Conservation (phyloP, 257 asterid species). For the Thymus quinquecostatus region DNA sequence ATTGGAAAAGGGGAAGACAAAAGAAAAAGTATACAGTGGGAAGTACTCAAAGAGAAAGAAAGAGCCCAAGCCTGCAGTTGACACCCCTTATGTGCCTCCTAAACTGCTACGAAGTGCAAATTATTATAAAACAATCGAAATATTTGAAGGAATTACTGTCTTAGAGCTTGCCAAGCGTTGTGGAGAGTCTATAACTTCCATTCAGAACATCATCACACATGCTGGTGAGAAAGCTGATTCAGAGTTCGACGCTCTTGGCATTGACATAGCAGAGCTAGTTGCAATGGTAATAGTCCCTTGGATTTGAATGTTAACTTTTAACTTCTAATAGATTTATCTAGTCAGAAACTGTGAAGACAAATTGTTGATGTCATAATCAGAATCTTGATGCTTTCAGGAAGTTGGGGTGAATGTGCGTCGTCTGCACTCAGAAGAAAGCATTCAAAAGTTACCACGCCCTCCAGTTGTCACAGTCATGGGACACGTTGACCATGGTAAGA, state of each 20-base stretch:
- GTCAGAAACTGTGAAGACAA: slow-evolving; percentile 17
- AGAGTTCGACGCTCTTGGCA: slow-evolving; percentile 74
- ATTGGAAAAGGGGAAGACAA: no score
- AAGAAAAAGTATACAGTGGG: slow-evolving; percentile 51
- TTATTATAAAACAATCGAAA: slow-evolving; percentile 73
- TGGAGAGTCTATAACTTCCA: slow-evolving; percentile 63
- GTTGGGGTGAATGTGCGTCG: slow-evolving; percentile 79
- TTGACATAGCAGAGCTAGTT: slow-evolving; percentile 88
- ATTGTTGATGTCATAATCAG: slow-evolving; percentile 3
- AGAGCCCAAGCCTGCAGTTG: slow-evolving; percentile 57
- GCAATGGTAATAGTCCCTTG: slow-evolving; percentile 70
- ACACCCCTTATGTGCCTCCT: slow-evolving; percentile 80
- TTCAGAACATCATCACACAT: slow-evolving; percentile 73
- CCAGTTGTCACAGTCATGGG: slow-evolving; percentile 99
- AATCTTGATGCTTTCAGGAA: slow-evolving; percentile 56
- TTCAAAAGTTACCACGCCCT: slow-evolving; percentile 65
- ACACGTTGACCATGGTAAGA: slow-evolving; percentile 97
- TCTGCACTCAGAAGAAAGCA: slow-evolving; percentile 71
- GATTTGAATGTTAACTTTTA: slow-evolving; percentile 18
- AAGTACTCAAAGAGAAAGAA: slow-evolving; percentile 78
- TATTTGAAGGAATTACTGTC: slow-evolving; percentile 88
- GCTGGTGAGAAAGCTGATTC: slow-evolving; percentile 93
- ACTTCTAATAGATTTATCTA: slow-evolving; percentile 22
- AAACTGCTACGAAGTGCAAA: slow-evolving; percentile 54
- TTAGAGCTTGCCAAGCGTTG: slow-evolving; percentile 84